Base-by-base conservation (phyloP, 306 rosid species). In the Hippophae rhamnoides region DNA sequence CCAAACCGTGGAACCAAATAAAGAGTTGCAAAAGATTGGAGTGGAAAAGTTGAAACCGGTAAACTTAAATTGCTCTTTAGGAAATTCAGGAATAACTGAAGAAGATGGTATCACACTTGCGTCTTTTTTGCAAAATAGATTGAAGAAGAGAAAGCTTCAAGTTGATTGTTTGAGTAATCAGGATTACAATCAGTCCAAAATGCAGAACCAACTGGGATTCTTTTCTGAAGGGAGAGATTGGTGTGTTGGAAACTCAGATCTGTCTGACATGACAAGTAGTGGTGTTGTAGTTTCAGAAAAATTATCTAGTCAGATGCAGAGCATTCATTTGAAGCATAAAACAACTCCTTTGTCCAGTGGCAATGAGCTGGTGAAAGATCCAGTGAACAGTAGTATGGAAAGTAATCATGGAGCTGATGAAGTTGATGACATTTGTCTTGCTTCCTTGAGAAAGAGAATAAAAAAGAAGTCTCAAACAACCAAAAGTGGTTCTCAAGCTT, bases 81-180 rank as follows among this genome's bases (percentile, higher is more conserved):
- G 67, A 60, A 61, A 53, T 55, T 66, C 51, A 14, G 83, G 73
- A 61, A 53, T 55, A 12, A 41, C 68, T 43, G 81, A 69, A 54
- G 72, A 23, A 66, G 81, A 76, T 27, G 62, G 69, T 41, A 13
- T 53, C 6, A 60, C 79, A 13, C 78, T 82, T 61, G 75, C 83
- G 72, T 27, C 51, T 67, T 70, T 49, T 70, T 27, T 60, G 57
- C 62, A 6, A 38, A 66, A 67, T 49, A 69, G 47, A 72, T 56
- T 72, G 14, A 75, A 72, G 76, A 80, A 84, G 76, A 69, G 59
- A 77, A 75, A 48, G 43, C 62, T 65, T 55, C 58, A 48, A 46
- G 63, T n/a, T 64, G 40, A 54, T 12, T 43, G 62, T 68, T 63
- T 10, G 47, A 5, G 6, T 49, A 53, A 59, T 47, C 62, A 56